These are phyloP conservation scores for Delitschia confertaspora DNA, from an alignment of 495 filamentous ascomycete species.

Conservation along the genomic window DNA sequence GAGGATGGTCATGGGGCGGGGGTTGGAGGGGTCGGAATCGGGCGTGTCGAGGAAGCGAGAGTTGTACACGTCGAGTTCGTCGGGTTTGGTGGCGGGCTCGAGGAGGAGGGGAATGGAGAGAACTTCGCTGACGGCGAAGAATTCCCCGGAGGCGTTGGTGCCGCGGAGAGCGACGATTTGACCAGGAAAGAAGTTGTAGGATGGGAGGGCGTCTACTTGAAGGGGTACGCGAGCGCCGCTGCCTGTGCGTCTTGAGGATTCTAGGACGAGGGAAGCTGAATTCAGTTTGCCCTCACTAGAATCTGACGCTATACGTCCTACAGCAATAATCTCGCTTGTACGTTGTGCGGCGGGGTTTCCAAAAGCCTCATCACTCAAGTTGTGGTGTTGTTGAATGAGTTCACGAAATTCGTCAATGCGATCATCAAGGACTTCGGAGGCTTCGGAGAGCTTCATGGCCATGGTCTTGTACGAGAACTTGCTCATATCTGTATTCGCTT, in stretches of 20 bases:
- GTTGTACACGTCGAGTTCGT: slow-evolving; percentile 53
- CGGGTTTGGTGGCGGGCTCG: slow-evolving; percentile 53
- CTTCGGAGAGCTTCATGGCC: slow-evolving; percentile 88
- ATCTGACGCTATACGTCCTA: slow-evolving; percentile 86
- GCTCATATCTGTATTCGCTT: slow-evolving; percentile 72
- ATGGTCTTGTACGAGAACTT: slow-evolving; percentile 87
- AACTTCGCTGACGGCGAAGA: slow-evolving; percentile 71
- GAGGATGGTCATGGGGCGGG: slow-evolving; percentile 61
- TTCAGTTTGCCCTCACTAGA: slow-evolving; percentile 75
- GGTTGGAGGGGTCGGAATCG: slow-evolving; percentile 24
- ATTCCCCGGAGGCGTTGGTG: slow-evolving; percentile 75
- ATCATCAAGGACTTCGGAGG: slow-evolving; percentile 87
- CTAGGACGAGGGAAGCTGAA: slow-evolving; percentile 70
- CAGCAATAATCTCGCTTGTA: slow-evolving; percentile 77
- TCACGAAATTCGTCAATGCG: slow-evolving; percentile 80
- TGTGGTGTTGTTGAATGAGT: slow-evolving; percentile 62
- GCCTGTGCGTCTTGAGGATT: slow-evolving; percentile 78
- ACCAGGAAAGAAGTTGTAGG: slow-evolving; percentile 85
- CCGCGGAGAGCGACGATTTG: slow-evolving; percentile 84
- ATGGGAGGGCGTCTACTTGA: slow-evolving; percentile 56
- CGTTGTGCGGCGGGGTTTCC: slow-evolving; percentile 77
- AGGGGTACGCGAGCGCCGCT: slow-evolving; percentile 72
- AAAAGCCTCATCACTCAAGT: slow-evolving; percentile 71
- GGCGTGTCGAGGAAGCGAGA: slow-evolving; percentile 40
- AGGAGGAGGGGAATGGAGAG: slow-evolving; percentile 64